A percentile compares a stretch with the other conserved stretches of the same genome.
phyloP scores from a whole-genome alignment of 352 stramenopile species.

The Pythium apleroticum region DNA sequence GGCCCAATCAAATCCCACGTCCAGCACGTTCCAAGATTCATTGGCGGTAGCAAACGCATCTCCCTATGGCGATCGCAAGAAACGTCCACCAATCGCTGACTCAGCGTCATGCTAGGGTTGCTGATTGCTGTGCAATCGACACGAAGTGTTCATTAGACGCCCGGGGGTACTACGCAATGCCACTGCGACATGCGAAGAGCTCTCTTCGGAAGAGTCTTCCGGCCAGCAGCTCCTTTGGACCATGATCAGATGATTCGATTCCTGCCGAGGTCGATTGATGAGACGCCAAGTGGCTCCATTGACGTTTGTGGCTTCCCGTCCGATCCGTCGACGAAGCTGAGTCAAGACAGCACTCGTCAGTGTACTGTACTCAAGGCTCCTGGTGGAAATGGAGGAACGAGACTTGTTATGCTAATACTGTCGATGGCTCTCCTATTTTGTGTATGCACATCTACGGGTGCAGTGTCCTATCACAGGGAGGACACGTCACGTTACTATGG shows the following conservation, averaged over 20 bases:
- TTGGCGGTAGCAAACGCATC: conserved; percentile 9
- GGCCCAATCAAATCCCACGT: conserved; percentile 10
- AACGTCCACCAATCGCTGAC: conserved; percentile 4
- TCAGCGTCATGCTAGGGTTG: not conserved
- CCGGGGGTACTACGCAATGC: not conserved
- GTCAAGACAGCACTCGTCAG: not conserved
- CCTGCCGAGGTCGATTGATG: not conserved
- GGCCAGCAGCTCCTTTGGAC: not conserved
- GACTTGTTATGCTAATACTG: not conserved
- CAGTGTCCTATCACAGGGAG: not conserved
- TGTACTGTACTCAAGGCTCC: not conserved
- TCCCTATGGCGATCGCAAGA: conserved; percentile 7
- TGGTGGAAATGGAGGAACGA: not conserved
- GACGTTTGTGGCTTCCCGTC: not conserved
- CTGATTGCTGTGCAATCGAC: not conserved
- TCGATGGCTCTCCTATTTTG: not conserved
- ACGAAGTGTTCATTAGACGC: not conserved
- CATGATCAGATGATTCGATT: not conserved
- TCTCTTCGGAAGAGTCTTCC: not conserved
- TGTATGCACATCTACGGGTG: conserved; percentile 3
- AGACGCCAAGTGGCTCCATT: not conserved
- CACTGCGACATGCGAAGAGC: not conserved
- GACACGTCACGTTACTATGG: conserved; percentile 2
- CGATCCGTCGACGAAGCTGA: not conserved
- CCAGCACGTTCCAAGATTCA: conserved; percentile 14